A percentile compares a stretch with the other conserved stretches of the same genome.
Evolutionary conservation across 768 basidiomycete species (phyloP).

Genomic region (Tubosaeta brunneosetosa): DNA sequence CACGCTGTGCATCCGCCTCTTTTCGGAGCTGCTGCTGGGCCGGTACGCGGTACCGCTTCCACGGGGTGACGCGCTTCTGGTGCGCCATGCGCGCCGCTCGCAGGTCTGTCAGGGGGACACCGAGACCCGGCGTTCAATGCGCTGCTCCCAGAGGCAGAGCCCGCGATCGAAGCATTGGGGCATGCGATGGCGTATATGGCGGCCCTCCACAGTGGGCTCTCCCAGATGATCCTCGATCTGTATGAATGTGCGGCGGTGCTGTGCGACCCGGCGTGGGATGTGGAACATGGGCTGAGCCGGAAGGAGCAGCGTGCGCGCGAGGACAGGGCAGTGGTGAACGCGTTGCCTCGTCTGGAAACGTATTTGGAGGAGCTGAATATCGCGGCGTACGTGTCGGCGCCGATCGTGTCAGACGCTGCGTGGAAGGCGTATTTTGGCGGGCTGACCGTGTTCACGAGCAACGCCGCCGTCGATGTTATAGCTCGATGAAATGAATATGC

Average conservation of each 20-base stretch:
- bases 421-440: slow-evolving; percentile 39
- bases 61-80: slow-evolving; percentile 45
- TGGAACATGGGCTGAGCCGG: slow-evolving; percentile 47
- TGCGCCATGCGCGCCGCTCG: slow-evolving; percentile 43
- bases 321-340: slow-evolving; percentile 41
- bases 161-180: slow-evolving; percentile 56
- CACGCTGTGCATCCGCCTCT: slow-evolving; percentile 50
- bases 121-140: slow-evolving; percentile 40
- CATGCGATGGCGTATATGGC: slow-evolving; percentile 59
- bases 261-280: slow-evolving; percentile 57
- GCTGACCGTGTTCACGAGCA: not conserved
- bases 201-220: slow-evolving; percentile 40
- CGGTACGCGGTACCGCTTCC: slow-evolving; percentile 50
- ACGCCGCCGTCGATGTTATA: slow-evolving; percentile 32
- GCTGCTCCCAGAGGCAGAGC: slow-evolving; percentile 51
- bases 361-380: slow-evolving; percentile 44
- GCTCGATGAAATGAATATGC: no score
- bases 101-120: slow-evolving; percentile 27
- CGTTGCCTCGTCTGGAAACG: slow-evolving; percentile 39
- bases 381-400: slow-evolving; percentile 47
- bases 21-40: slow-evolving; percentile 54
- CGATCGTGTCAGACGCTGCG: slow-evolving; percentile 45
- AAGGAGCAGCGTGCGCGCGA: slow-evolving; percentile 44
- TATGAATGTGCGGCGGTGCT: slow-evolving; percentile 51
- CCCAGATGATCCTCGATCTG: slow-evolving; percentile 47